Percentiles rank a stretch among this genome's conserved stretches.
Conservation (phyloP, 257 asterid genomes). For the Anisodus tanguticus region DNA sequence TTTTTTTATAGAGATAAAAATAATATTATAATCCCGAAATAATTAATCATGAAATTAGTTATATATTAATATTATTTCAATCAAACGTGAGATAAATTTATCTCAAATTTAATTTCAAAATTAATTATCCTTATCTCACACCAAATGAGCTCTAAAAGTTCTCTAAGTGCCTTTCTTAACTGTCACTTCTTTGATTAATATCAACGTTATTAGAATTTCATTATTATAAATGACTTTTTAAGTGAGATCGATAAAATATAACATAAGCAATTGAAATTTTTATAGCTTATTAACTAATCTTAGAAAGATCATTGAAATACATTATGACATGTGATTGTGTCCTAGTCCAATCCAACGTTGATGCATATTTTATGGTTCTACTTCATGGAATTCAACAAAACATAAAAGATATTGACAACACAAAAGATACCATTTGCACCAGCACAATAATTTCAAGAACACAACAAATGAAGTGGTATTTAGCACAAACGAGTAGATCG, state of each 20-base stretch:
- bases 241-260: not conserved
- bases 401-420: slow-evolving; percentile 32
- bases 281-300: not conserved
- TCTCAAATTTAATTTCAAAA: no score
- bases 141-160: not conserved
- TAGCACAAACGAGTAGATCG: not conserved
- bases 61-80: no score
- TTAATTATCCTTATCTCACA: not conserved
- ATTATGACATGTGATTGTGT: slow-evolving; percentile 18
- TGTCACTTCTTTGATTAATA: slow-evolving; percentile 35
- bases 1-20: no score
- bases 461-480: not conserved
- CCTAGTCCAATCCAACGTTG: not conserved
- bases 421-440: not conserved
- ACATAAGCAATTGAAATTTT: not conserved
- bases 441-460: slow-evolving; percentile 16
- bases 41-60: no score
- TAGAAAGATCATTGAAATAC: not conserved
- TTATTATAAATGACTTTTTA: not conserved
- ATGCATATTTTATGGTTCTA: not conserved
- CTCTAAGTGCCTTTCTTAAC: slow-evolving; percentile 23
- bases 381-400: slow-evolving; percentile 13
- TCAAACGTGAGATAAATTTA: no score
- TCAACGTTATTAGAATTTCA: slow-evolving; percentile 9
- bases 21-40: no score